These are phyloP conservation scores for Gossypium lobatum DNA, from an alignment of 441 rosid species.

Conservation along the genomic window DNA sequence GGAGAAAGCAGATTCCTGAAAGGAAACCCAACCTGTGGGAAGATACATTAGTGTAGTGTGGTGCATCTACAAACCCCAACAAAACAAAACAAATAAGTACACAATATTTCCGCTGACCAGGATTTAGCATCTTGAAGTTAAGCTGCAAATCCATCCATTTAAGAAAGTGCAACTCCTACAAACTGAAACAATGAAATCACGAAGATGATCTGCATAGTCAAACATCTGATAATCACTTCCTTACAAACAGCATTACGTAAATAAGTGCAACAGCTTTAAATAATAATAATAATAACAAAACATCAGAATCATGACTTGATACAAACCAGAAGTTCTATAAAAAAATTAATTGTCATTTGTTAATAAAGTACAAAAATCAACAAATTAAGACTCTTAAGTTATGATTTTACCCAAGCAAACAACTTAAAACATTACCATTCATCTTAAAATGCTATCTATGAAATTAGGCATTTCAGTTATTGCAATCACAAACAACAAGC, in stretches of 20 bases:
- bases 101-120: conserved; percentile 22
- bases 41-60: conserved; percentile 4
- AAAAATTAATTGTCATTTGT: not conserved
- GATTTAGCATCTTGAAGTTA: conserved; percentile 19
- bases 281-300: not conserved
- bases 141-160: conserved; percentile 20
- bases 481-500: not conserved
- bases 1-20: conserved; percentile 23
- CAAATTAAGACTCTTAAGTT: not conserved
- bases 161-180: conserved; percentile 19
- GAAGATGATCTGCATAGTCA: conserved; percentile 17
- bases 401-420: not conserved
- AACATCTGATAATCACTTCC: conserved; percentile 16
- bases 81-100: not conserved
- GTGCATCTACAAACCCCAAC: not conserved
- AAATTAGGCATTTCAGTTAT: conserved; percentile 2
- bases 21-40: conserved; percentile 33
- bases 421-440: not conserved
- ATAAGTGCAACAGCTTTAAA: not conserved
- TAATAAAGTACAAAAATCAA: not conserved
- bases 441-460: not conserved
- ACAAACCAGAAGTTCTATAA: not conserved
- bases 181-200: conserved; percentile 18
- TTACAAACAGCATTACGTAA: conserved; percentile 7
- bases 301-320: not conserved